Evolutionary conservation across 306 rosid species (phyloP).

Genomic region (Lathyrus sativus): DNA sequence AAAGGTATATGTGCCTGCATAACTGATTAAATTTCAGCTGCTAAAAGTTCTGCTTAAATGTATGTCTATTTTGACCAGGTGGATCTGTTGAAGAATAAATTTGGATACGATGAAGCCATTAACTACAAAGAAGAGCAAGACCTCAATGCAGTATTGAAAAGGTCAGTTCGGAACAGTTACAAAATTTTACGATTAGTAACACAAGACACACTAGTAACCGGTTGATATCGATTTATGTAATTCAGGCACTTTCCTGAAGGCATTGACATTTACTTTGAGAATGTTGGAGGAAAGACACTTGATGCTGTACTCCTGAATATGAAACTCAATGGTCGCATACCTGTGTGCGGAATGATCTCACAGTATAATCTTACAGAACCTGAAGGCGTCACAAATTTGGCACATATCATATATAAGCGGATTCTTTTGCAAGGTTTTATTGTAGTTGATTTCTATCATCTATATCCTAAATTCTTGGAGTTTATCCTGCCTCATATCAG

Average conservation of each 20-base stretch:
- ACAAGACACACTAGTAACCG: neutral
- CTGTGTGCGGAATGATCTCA: conserved; percentile 33
- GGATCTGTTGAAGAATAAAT: conserved; percentile 32
- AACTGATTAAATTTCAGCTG: neutral
- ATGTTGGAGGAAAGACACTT: conserved; percentile 32
- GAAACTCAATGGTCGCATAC: conserved; percentile 19
- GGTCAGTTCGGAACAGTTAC: conserved; percentile 8
- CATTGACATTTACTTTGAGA: conserved; percentile 37
- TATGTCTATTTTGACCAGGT: conserved; percentile 6
- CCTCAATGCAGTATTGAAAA: conserved; percentile 42
- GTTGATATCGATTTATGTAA: neutral
- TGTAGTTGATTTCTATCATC: conserved; percentile 6
- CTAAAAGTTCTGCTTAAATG: neutral
- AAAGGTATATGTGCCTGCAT: conserved; percentile 10
- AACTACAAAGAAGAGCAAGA: conserved; percentile 48
- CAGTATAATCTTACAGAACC: conserved; percentile 23
- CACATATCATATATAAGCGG: conserved; percentile 27
- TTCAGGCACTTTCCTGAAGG: conserved; percentile 37
- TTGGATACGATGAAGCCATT: conserved; percentile 42
- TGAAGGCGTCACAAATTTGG: conserved; percentile 33
- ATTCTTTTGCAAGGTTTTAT: conserved; percentile 26
- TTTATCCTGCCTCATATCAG: conserved; percentile 28
- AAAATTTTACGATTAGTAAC: neutral
- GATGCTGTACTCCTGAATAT: conserved; percentile 39
- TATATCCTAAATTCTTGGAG: conserved; percentile 36